Evolutionary conservation across 1,284 basidiomycete species (phyloP).

Genomic region (Cystobasidium sp.): DNA sequence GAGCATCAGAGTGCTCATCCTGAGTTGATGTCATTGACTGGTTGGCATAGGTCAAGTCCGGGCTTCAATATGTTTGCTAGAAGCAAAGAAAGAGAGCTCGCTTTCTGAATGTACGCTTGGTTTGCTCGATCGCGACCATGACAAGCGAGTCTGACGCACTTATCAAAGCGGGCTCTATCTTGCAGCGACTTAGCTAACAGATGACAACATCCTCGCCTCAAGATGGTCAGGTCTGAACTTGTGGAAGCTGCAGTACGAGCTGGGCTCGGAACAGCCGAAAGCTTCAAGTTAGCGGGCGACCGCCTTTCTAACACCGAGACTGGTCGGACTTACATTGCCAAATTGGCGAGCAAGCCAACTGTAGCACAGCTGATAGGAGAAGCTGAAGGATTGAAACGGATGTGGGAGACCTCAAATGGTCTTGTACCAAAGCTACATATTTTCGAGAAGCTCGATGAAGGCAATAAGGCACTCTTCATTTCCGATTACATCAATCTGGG

Average conservation of each 20-base stretch:
- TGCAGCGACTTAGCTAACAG: background rate
- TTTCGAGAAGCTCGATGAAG: conserved; percentile 58
- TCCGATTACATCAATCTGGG: conserved; percentile 72
- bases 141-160: background rate
- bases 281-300: conserved; percentile 18
- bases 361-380: conserved; percentile 72
- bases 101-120: too few relatives aligned
- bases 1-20: conserved; percentile 4
- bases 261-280: conserved; percentile 27
- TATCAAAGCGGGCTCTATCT: background rate
- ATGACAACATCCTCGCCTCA: background rate
- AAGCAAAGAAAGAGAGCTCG: too few relatives aligned
- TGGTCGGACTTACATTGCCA: conserved; percentile 32
- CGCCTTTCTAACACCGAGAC: conserved; percentile 10
- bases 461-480: conserved; percentile 64
- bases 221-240: conserved; percentile 6
- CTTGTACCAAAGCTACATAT: conserved; percentile 69
- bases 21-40: conserved; percentile 15
- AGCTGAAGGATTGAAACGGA: conserved; percentile 70
- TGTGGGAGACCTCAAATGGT: conserved; percentile 68
- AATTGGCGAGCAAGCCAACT: conserved; percentile 5
- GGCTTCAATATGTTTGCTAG: too few relatives aligned
- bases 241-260: conserved; percentile 31
- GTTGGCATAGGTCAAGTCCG: background rate
- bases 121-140: conserved; percentile 1